These are phyloP conservation scores for Cyclotella sp. DNA, from an alignment of 108 stramenopile species.

Conservation along the genomic window DNA sequence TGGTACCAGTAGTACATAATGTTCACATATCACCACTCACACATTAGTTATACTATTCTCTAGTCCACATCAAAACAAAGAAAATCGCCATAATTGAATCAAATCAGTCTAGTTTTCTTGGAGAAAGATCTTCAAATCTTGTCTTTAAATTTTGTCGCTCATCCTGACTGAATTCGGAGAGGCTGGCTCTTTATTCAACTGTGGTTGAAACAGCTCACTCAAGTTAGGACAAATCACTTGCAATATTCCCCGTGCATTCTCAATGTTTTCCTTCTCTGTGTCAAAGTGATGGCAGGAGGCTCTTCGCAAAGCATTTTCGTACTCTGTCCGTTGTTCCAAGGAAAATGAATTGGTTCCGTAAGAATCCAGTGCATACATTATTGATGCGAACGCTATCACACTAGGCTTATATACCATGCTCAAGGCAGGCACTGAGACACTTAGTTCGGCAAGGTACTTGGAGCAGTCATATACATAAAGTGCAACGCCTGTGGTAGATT, in stretches of 20 bases:
- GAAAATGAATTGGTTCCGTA: slow-evolving; percentile 11
- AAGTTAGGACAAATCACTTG: slow-evolving; percentile 40
- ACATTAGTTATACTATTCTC: too few relatives aligned
- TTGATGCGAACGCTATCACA: slow-evolving; percentile 73
- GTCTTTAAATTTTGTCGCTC: neutral
- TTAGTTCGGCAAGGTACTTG: slow-evolving; percentile 76
- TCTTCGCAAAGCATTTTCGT: slow-evolving; percentile 11
- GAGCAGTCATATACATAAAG: slow-evolving; percentile 46
- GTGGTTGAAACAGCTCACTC: slow-evolving; percentile 16
- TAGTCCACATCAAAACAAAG: too few relatives aligned
- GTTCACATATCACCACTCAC: too few relatives aligned
- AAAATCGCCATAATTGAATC: too few relatives aligned
- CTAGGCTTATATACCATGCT: slow-evolving; percentile 60
- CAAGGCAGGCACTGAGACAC: slow-evolving; percentile 70
- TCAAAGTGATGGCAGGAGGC: slow-evolving; percentile 23
- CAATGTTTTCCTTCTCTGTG: slow-evolving; percentile 20
- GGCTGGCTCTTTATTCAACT: slow-evolving; percentile 2
- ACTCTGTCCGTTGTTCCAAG: slow-evolving; percentile 8
- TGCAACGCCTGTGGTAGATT: neutral
- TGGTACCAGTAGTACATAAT: too few relatives aligned
- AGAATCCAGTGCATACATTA: slow-evolving; percentile 75
- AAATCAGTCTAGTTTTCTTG: neutral
- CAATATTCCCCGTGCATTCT: slow-evolving; percentile 31
- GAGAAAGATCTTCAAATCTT: neutral
- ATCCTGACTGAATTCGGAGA: slow-evolving; percentile 37